A percentile compares a stretch with the other conserved stretches of the same genome.
Conservation (phyloP, 164 flowering plant genomes). For the Liriodendron chinense region DNA sequence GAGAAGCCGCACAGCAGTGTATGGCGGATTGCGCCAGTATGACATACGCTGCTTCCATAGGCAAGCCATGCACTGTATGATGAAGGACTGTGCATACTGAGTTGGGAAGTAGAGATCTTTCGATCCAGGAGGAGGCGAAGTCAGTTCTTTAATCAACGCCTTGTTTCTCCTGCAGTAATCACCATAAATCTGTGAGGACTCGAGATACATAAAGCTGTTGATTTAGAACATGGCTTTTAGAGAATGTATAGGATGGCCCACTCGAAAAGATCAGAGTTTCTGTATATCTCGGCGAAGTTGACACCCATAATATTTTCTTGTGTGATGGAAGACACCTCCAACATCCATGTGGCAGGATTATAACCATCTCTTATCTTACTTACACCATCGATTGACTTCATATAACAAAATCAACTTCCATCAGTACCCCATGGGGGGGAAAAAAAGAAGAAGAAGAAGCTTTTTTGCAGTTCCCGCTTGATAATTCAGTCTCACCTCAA, state of each 20-base stretch:
- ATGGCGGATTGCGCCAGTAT: conserved; percentile 67
- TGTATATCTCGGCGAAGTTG: conserved; percentile 28
- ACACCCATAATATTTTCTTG: conserved; percentile 32
- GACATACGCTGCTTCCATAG: conserved; percentile 69
- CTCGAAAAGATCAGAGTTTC: conserved; percentile 23
- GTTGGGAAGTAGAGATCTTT: conserved; percentile 42
- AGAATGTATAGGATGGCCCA: conserved; percentile 3
- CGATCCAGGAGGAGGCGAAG: conserved; percentile 34
- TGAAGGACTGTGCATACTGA: conserved; percentile 43
- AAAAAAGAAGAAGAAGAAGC: neutral
- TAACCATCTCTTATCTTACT: conserved; percentile 27
- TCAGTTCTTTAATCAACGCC: conserved; percentile 30
- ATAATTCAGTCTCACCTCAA: conserved; percentile 46
- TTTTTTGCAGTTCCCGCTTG: neutral
- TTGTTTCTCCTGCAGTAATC: conserved; percentile 35
- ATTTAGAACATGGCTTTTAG: neutral
- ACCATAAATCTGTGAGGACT: neutral
- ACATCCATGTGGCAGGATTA: conserved; percentile 43
- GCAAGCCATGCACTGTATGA: conserved; percentile 46
- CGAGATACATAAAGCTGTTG: neutral
- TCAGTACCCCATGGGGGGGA: neutral
- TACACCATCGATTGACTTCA: conserved; percentile 34
- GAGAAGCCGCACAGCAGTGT: conserved; percentile 45
- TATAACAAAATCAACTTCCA: neutral
- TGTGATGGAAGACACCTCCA: conserved; percentile 31